A percentile compares a stretch with the other conserved stretches of the same genome.
phyloP scores from a whole-genome alignment of 495 filamentous ascomycete genomes.

The Penicillium soppii region DNA sequence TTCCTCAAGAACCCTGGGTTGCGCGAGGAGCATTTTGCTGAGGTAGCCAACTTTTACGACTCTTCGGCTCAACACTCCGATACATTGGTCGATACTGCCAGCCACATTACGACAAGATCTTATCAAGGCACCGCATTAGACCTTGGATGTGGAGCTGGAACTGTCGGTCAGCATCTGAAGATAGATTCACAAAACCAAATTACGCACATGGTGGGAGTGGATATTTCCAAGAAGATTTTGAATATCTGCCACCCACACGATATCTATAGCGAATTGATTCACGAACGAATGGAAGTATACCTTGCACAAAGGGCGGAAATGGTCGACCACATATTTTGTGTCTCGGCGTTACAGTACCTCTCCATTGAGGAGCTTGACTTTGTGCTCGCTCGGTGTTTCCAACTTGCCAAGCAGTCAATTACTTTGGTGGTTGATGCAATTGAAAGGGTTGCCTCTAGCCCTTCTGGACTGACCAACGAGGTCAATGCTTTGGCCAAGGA shows the following conservation, averaged over 20 bases:
- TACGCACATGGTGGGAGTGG: slow-evolving; percentile 1
- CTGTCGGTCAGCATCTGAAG: neutral
- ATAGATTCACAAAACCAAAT: neutral
- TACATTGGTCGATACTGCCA: too few species aligned
- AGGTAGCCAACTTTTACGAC: slow-evolving; percentile 2
- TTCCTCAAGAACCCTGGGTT: slow-evolving; percentile 2
- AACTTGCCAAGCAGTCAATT: slow-evolving; percentile 2
- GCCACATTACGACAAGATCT: neutral
- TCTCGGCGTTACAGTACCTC: slow-evolving; percentile 6
- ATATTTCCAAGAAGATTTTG: slow-evolving; percentile 2
- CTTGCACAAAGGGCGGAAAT: slow-evolving; percentile 2
- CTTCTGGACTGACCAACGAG: too few species aligned
- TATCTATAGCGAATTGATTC: neutral
- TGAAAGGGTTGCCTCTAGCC: too few species aligned
- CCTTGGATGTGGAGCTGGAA: slow-evolving; percentile 13
- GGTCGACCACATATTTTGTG: slow-evolving; percentile 14
- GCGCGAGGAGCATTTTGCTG: neutral
- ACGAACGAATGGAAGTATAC: slow-evolving; percentile 6
- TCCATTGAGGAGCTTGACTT: slow-evolving; percentile 9
- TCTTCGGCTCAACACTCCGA: neutral
- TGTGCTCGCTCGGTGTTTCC: slow-evolving; percentile 11
- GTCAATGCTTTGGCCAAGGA: too few species aligned
- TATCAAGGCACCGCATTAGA: slow-evolving; percentile 6
- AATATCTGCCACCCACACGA: neutral
- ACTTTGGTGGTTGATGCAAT: neutral